Evolutionary conservation across 2,329 filamentous ascomycete genomes (phyloP).

Genomic region (Cercospora sojina): DNA sequence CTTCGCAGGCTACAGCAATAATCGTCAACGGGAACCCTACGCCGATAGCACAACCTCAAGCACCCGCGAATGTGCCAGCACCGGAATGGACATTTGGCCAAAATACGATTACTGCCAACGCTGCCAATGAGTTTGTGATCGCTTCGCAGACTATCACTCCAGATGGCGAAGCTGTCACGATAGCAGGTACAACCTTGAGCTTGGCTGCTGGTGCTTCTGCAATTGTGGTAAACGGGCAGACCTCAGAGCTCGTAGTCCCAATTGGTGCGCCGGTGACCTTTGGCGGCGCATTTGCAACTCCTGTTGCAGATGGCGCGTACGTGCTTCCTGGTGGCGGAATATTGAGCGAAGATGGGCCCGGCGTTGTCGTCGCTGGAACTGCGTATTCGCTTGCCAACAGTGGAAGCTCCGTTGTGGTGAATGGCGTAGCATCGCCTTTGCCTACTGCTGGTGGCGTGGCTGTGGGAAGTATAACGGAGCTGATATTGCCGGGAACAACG

Average conservation of each 20-base stretch:
- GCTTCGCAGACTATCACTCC: slow-evolving; percentile 17
- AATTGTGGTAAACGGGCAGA: slow-evolving; percentile 8
- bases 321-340: slow-evolving; percentile 14
- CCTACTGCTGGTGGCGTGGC: neutral
- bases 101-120: slow-evolving; percentile 20
- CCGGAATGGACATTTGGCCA: slow-evolving; percentile 14
- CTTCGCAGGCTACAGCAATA: slow-evolving; percentile 33
- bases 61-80: slow-evolving; percentile 1
- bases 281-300: slow-evolving; percentile 8
- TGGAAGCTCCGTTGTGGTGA: slow-evolving; percentile 3
- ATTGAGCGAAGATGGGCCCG: slow-evolving; percentile 18
- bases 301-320: slow-evolving; percentile 9
- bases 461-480: slow-evolving; percentile 3
- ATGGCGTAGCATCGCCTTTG: slow-evolving; percentile 13
- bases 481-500: slow-evolving; percentile 14
- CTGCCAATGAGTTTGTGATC: slow-evolving; percentile 15
- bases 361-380: neutral
- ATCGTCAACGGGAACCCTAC: slow-evolving; percentile 14
- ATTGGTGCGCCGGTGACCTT: slow-evolving; percentile 5
- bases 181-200: slow-evolving; percentile 4
- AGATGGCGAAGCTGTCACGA: slow-evolving; percentile 1
- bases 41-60: slow-evolving; percentile 3
- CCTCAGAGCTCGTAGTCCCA: slow-evolving; percentile 5
- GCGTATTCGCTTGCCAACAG: neutral
- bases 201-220: neutral